These are phyloP conservation scores for Malus asiatica DNA, from an alignment of 306 rosid genomes.

Conservation along the genomic window DNA sequence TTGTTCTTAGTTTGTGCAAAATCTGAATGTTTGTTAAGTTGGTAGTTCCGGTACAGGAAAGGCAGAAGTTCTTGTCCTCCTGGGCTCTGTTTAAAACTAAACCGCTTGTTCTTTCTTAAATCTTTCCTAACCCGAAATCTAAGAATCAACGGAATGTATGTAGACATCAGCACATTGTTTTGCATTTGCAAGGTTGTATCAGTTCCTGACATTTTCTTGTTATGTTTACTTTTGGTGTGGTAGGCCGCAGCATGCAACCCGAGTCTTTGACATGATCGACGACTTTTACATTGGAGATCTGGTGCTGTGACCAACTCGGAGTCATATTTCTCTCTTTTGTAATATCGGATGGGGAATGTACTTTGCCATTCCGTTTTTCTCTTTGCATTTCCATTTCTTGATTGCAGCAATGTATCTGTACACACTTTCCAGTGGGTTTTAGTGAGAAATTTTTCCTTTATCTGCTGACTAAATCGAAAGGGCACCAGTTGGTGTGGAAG, in stretches of 20 bases:
- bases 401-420: background rate
- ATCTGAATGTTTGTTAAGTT: background rate
- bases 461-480: background rate
- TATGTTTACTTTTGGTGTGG: slow-evolving; percentile 15
- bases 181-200: background rate
- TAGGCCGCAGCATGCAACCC: slow-evolving; percentile 94
- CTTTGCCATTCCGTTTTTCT: slow-evolving; percentile 3
- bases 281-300: slow-evolving; percentile 78
- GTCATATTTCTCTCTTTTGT: background rate
- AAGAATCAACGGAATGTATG: background rate
- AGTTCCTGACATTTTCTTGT: background rate
- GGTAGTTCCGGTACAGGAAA: background rate
- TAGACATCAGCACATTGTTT: background rate
- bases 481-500: background rate
- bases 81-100: background rate
- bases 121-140: background rate
- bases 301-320: slow-evolving; percentile 22
- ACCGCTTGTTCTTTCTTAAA: background rate
- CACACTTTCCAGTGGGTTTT: background rate
- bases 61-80: background rate
- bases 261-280: slow-evolving; percentile 84
- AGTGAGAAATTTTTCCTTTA: background rate
- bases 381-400: background rate
- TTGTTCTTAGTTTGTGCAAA: background rate
- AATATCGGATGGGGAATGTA: slow-evolving; percentile 2